Conservation (phyloP, 1,284 basidiomycete species). For the Ustilago nuda region DNA sequence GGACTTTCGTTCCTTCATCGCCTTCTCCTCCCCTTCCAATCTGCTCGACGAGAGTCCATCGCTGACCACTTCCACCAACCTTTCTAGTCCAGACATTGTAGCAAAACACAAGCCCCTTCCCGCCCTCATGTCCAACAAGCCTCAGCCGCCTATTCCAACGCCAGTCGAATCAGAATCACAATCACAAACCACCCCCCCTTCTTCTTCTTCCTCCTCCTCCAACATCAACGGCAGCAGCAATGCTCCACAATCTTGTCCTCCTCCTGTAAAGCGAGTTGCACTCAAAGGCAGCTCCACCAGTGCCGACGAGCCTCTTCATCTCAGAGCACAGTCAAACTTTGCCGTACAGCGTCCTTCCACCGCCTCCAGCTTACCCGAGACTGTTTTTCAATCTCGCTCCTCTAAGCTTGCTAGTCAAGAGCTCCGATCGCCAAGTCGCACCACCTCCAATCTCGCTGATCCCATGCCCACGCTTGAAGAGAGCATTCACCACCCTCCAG, state of each 20-base stretch:
- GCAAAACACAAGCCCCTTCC: slow-evolving; percentile 18
- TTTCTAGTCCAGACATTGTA: slow-evolving; percentile 27
- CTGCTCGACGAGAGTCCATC: slow-evolving; percentile 33
- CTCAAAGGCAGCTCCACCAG: slow-evolving; percentile 4
- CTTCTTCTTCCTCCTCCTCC: not conserved
- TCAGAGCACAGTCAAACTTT: not conserved
- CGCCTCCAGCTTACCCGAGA: slow-evolving; percentile 33
- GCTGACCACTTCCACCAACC: slow-evolving; percentile 29
- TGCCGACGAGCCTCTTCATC: slow-evolving; percentile 5
- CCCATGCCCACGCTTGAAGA: slow-evolving; percentile 20
- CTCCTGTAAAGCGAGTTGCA: not conserved
- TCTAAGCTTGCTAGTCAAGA: slow-evolving; percentile 30
- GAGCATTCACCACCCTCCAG: slow-evolving; percentile 2
- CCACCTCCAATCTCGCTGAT: slow-evolving; percentile 4
- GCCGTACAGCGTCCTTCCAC: slow-evolving; percentile 17
- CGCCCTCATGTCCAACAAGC: slow-evolving; percentile 5
- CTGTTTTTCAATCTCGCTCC: slow-evolving; percentile 33
- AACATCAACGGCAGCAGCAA: not conserved
- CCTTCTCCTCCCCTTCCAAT: slow-evolving; percentile 25
- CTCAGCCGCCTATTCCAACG: slow-evolving; percentile 24
- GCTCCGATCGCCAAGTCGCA: slow-evolving; percentile 10
- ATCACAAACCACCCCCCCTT: not conserved
- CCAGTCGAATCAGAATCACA: not conserved
- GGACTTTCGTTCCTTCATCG: slow-evolving; percentile 43
- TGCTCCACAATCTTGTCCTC: not conserved